phyloP scores from a whole-genome alignment of 768 basidiomycete species.

The Mycena galericulata region DNA sequence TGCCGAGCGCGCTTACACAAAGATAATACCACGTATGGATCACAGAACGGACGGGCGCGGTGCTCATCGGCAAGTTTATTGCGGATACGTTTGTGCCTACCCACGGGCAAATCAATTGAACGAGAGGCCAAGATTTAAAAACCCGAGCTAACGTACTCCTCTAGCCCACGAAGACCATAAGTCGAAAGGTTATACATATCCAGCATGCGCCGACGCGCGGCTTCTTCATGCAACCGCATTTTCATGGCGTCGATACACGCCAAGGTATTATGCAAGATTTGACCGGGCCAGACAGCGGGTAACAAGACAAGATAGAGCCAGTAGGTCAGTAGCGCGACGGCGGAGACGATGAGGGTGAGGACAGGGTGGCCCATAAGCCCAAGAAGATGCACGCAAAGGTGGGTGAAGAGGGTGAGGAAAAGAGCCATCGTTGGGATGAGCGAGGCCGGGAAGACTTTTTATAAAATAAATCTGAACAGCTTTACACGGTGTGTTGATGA shows the following conservation, averaged over 20 bases:
- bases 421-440: slow-evolving; percentile 2
- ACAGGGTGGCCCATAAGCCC: slow-evolving; percentile 8
- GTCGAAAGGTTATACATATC: slow-evolving; percentile 10
- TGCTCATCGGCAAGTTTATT: background rate
- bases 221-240: background rate
- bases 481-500: too few relatives aligned
- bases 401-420: slow-evolving; percentile 8
- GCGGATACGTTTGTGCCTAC: too few relatives aligned
- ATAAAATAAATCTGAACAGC: slow-evolving; percentile 1
- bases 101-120: too few relatives aligned
- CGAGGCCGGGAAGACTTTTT: background rate
- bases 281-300: slow-evolving; percentile 10
- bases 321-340: background rate
- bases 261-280: background rate
- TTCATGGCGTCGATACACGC: slow-evolving; percentile 1
- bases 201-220: background rate
- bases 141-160: slow-evolving; percentile 3
- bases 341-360: slow-evolving; percentile 1
- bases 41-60: background rate
- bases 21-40: background rate
- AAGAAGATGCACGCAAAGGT: slow-evolving; percentile 11
- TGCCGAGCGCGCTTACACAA: slow-evolving; percentile 8
- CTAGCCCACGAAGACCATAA: slow-evolving; percentile 6
- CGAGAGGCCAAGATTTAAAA: background rate
- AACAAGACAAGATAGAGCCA: slow-evolving; percentile 3